A percentile compares a stretch with the other conserved stretches of the same genome.
These are phyloP conservation scores for Daldinia vernicosa DNA, from an alignment of 495 filamentous ascomycete genomes.

Conservation along the genomic window DNA sequence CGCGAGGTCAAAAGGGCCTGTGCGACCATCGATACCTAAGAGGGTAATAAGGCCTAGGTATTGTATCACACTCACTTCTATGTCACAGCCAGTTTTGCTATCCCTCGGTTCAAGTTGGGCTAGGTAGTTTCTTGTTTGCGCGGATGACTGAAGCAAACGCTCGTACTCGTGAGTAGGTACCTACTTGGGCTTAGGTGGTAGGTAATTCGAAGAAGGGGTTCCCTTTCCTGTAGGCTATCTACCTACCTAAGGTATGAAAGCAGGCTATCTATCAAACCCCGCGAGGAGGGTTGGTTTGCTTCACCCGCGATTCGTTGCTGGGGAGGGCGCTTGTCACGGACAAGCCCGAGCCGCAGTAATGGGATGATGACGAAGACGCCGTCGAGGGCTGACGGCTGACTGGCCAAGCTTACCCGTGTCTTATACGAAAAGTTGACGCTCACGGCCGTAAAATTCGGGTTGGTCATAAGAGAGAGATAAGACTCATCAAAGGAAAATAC, in stretches of 20 bases:
- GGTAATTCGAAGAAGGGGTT: not conserved
- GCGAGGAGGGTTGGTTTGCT: conserved; percentile 11
- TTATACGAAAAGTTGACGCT: conserved; percentile 12
- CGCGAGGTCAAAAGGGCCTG: conserved; percentile 7
- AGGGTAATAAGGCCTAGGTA: not conserved
- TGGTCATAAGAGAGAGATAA: not conserved
- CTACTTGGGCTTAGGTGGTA: not conserved
- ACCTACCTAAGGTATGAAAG: no score
- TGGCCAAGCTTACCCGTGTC: conserved; percentile 6
- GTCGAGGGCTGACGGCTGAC: conserved; percentile 14
- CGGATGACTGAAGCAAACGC: conserved; percentile 31
- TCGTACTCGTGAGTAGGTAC: not conserved
- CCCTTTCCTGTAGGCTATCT: conserved; percentile 22
- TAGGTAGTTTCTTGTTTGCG: conserved; percentile 9
- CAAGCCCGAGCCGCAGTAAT: conserved; percentile 13
- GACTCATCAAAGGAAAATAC: not conserved
- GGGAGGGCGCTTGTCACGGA: not conserved
- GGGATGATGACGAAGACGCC: conserved; percentile 22
- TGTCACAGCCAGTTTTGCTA: conserved; percentile 5
- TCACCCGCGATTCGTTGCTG: conserved; percentile 18
- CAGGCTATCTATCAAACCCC: not conserved
- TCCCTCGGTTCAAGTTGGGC: not conserved
- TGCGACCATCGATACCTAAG: not conserved
- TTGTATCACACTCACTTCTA: not conserved
- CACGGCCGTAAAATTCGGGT: conserved; percentile 31